Percentiles rank a stretch among this genome's conserved stretches.
phyloP scores from a whole-genome alignment of 2,329 filamentous ascomycete species.

The Lecanoromycetidae sp. region DNA sequence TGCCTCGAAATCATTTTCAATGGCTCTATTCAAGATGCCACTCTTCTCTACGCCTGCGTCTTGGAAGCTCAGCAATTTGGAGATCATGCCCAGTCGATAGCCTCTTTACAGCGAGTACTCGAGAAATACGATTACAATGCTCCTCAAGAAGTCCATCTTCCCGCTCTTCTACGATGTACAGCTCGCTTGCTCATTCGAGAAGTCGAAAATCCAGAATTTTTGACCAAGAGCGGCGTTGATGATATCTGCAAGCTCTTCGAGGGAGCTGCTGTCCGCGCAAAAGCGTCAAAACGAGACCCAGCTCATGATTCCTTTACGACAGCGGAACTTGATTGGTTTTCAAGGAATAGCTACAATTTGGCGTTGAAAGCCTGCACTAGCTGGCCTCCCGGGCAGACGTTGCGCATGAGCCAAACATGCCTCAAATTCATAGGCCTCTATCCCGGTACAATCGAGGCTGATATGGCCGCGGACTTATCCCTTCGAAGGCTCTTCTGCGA shows the following conservation, averaged over 20 bases:
- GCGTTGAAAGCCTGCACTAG: conserved; percentile 50
- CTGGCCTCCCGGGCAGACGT: conserved; percentile 43
- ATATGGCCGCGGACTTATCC: conserved; percentile 35
- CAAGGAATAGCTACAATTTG: conserved; percentile 68
- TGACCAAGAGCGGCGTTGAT: conserved; percentile 23
- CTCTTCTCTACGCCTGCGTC: conserved; percentile 67
- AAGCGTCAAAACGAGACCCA: conserved; percentile 29
- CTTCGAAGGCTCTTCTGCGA: conserved; percentile 57
- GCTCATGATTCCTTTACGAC: conserved; percentile 44
- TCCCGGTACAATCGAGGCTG: conserved; percentile 17
- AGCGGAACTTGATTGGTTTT: conserved; percentile 71
- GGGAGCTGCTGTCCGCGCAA: conserved; percentile 36
- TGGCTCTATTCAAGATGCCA: conserved; percentile 41
- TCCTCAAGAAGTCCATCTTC: conserved; percentile 44
- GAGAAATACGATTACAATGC: conserved; percentile 40
- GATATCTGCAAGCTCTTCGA: conserved; percentile 48
- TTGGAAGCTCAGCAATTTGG: conserved; percentile 59
- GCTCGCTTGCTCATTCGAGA: conserved; percentile 35
- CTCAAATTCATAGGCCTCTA: conserved; percentile 33
- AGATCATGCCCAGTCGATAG: conserved; percentile 48
- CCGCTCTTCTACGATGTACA: conserved; percentile 48
- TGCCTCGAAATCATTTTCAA: conserved; percentile 51
- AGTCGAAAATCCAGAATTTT: conserved; percentile 24
- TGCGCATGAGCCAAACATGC: conserved; percentile 42
- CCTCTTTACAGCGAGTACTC: conserved; percentile 48